These are phyloP conservation scores for Lasiosphaeriaceae sp. DNA, from an alignment of 495 filamentous ascomycete species.

Conservation along the genomic window DNA sequence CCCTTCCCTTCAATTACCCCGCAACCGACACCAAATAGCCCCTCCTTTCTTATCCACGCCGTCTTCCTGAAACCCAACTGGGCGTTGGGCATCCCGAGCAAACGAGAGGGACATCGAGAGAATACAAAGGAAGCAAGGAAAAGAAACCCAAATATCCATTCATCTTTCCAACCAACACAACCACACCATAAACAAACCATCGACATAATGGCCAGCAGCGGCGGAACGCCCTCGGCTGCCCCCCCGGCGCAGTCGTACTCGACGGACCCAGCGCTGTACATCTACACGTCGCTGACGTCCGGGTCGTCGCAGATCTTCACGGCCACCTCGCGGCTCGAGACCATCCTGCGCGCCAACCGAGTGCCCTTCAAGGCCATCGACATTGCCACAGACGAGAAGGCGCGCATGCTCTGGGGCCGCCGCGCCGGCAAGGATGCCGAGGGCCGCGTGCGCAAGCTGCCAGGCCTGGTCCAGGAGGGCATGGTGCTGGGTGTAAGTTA, in stretches of 20 bases:
- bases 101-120: background rate
- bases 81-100: background rate
- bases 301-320: slow-evolving; percentile 96
- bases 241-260: slow-evolving; percentile 49
- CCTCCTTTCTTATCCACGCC: background rate
- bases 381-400: slow-evolving; percentile 86
- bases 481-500: slow-evolving; percentile 74
- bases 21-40: background rate
- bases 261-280: slow-evolving; percentile 76
- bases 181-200: too few relatives aligned
- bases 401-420: slow-evolving; percentile 85
- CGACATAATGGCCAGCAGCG: slow-evolving; percentile 40
- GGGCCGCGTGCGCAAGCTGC: slow-evolving; percentile 73
- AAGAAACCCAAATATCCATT: slow-evolving; percentile 2
- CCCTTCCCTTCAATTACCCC: background rate
- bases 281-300: slow-evolving; percentile 92
- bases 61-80: slow-evolving; percentile 1
- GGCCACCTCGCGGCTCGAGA: slow-evolving; percentile 90
- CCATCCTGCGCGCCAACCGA: slow-evolving; percentile 91
- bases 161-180: too few relatives aligned
- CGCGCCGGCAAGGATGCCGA: slow-evolving; percentile 58
- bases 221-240: slow-evolving; percentile 13
- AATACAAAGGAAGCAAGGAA: background rate
- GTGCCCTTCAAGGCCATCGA: slow-evolving; percentile 91
- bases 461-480: slow-evolving; percentile 84